Percentiles rank a stretch among this genome's conserved stretches.
Evolutionary conservation across 192 early-diverging fungal species (phyloP).

Genomic region (Coemansia sp.): DNA sequence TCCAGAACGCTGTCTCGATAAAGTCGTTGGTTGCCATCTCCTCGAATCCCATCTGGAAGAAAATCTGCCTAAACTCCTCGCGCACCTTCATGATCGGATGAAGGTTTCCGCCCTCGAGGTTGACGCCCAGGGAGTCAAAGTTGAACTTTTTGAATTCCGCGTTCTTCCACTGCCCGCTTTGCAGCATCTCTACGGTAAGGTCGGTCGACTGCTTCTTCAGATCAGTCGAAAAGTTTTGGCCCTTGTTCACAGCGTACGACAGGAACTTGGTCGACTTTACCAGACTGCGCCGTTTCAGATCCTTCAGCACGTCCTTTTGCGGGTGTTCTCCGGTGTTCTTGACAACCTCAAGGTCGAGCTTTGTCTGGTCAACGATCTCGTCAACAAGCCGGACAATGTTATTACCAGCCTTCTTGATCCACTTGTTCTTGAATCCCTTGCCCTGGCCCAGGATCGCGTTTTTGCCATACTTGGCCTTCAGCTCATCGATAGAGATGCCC

Average conservation of each 20-base stretch:
- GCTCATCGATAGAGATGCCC: conserved; percentile 83
- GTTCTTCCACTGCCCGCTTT: conserved; percentile 89
- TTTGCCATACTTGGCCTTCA: conserved; percentile 73
- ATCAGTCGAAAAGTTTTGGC: conserved; percentile 79
- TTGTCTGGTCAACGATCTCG: conserved; percentile 80
- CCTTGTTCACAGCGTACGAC: conserved; percentile 85
- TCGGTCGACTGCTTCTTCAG: conserved; percentile 92
- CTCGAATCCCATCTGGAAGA: conserved; percentile 98
- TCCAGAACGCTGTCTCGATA: conserved; percentile 99
- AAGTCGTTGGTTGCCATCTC: conserved; percentile 99
- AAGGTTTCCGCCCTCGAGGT: conserved; percentile 80
- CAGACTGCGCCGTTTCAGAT: conserved; percentile 76
- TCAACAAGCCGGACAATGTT: conserved; percentile 76
- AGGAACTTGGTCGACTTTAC: conserved; percentile 68
- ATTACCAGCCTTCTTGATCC: conserved; percentile 83
- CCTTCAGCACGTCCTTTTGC: conserved; percentile 67
- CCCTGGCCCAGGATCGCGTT: conserved; percentile 90
- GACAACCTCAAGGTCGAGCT: conserved; percentile 70
- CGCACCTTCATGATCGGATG: conserved; percentile 99
- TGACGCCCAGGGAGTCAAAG: conserved; percentile 86
- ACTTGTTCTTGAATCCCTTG: conserved; percentile 96
- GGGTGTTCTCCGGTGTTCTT: conserved; percentile 60
- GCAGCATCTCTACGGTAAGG: conserved; percentile 90
- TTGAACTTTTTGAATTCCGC: conserved; percentile 99
- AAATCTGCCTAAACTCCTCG: conserved; percentile 98